Evolutionary conservation across 441 rosid species (phyloP), one percentile per base, ranked within the genome.

Genomic region (Adansonia rubrostipa): DNA sequence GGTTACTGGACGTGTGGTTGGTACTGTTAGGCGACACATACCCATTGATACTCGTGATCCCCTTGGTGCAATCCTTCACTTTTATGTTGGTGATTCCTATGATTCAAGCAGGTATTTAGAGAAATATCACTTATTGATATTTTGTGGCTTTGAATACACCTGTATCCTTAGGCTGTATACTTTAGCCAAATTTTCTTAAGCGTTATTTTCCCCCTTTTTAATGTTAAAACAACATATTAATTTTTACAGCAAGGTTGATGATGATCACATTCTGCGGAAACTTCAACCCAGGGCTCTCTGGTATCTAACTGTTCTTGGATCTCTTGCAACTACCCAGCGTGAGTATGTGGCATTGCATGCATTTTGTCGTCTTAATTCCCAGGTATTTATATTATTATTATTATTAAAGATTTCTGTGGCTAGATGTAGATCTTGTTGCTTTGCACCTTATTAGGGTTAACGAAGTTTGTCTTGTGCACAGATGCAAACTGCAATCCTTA

Each of bases 301-400:
- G 99, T 91, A 82, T 87, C 83, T 96, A 72, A 93, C 99, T 77
- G 96, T 93, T 73, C 94, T 96, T 63, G 99, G 99, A 80, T 94
- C 99, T 58, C 96, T 96, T 82, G 99, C 99, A 74, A 96, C 99
- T 57, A 96, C 97, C 74, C 99, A 96, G 87, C 89, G 99, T 44
- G 99, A 96, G 85, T 96, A 96, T 80, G 88, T 96, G 88, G 99
- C 98, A 17, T 82, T 96, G 89, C 99, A 96, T 87, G 97, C 99
- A 77, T 96, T 96, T 82, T 91, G 94, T 76, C 98, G 92, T 78
- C 98, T 96, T 80, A 94, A 93, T 90, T 83, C 87, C 45, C 99
- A 91, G 99, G 99, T 96, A 77, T 48, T 42, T 78, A 68, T 78
- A n/a, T 84, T 69, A 40, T 77, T 70, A 40, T 77, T 70, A 6